Conservation (phyloP, 1,139 yeast species). For the Yamadazyma taylorii region DNA sequence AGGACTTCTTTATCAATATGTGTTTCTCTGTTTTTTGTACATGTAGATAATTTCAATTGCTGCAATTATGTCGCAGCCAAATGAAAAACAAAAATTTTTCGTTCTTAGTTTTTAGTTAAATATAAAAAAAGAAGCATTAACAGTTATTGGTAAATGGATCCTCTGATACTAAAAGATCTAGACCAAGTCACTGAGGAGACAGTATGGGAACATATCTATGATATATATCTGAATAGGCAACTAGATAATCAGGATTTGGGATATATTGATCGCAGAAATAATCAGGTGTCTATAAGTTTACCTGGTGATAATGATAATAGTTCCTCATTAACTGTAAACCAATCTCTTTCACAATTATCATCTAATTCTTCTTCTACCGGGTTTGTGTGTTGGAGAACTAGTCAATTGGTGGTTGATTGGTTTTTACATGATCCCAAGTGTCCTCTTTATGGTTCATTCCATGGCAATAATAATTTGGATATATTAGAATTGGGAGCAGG, state of each 20-base stretch:
- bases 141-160: too few species aligned
- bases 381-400: constrained; percentile 62
- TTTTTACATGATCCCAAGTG: constrained; percentile 25
- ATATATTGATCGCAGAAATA: constrained; percentile 38
- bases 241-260: constrained; percentile 46
- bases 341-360: constrained; percentile 42
- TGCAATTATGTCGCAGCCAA: background rate
- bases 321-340: constrained; percentile 39
- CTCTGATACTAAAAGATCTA: background rate
- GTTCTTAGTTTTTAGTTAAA: background rate
- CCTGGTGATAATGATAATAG: constrained; percentile 21
- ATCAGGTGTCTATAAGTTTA: constrained; percentile 32
- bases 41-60: background rate
- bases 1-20: too few species aligned
- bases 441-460: constrained; percentile 21
- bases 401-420: constrained; percentile 58
- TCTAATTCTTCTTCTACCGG: constrained; percentile 64
- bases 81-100: too few species aligned
- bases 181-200: constrained; percentile 24
- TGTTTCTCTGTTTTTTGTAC: too few species aligned
- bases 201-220: constrained; percentile 50
- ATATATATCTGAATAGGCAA: constrained; percentile 40
- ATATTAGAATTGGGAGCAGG: constrained; percentile 72
- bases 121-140: too few species aligned
- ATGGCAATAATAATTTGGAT: constrained; percentile 13